A percentile compares a stretch with the other conserved stretches of the same genome.
These are phyloP conservation scores for Fragaria ananassa DNA, from an alignment of 306 rosid species.

Conservation along the genomic window DNA sequence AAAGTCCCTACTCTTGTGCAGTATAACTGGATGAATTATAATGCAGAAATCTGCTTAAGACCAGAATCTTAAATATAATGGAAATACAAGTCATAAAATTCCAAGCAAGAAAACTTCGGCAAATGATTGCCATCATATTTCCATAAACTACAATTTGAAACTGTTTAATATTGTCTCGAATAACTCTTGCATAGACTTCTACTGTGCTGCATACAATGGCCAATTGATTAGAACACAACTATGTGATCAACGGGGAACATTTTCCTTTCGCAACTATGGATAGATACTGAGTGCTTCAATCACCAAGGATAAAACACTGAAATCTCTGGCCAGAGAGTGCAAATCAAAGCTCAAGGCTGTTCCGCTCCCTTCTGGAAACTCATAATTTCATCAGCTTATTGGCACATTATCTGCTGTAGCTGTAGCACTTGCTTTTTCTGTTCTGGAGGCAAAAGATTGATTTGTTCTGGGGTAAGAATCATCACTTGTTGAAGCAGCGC, in stretches of 20 bases:
- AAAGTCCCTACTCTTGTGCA: neutral
- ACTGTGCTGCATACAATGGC: slow-evolving; percentile 13
- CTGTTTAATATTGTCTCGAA: neutral
- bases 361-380: neutral
- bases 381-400: slow-evolving; percentile 37
- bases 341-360: slow-evolving; percentile 18
- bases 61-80: neutral
- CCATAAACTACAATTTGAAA: neutral
- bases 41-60: neutral
- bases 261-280: neutral
- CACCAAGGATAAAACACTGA: slow-evolving; percentile 4
- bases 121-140: neutral
- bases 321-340: slow-evolving; percentile 10
- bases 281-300: neutral
- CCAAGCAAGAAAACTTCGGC: neutral
- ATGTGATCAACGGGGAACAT: neutral
- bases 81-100: neutral
- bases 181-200: slow-evolving; percentile 8
- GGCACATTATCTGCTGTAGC: slow-evolving; percentile 82
- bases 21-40: neutral
- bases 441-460: slow-evolving; percentile 84
- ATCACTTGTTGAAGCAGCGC: slow-evolving; percentile 93
- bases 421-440: slow-evolving; percentile 94
- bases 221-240: neutral
- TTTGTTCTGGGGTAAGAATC: slow-evolving; percentile 90